Percentiles rank a stretch among this genome's conserved stretches.
phyloP scores from a whole-genome alignment of 2,329 filamentous ascomycete genomes.

The Rutstroemia sydowiana region DNA sequence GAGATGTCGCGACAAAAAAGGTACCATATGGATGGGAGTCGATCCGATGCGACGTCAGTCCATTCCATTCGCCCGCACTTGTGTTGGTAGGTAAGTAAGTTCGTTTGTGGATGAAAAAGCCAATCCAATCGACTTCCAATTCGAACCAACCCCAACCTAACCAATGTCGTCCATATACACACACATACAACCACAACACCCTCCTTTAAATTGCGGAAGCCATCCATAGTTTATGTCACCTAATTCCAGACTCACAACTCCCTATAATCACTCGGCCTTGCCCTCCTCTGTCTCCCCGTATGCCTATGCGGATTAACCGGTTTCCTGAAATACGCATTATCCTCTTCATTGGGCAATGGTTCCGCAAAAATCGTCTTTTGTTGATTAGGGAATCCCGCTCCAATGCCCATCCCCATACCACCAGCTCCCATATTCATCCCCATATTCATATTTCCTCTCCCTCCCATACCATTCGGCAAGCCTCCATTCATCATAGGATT shows the following conservation, averaged over 20 bases:
- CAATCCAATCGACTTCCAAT: no score
- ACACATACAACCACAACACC: no score
- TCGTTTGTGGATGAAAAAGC: no score
- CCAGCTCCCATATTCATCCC: conserved; percentile 26
- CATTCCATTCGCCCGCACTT: no score
- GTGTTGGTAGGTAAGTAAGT: no score
- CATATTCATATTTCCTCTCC: conserved; percentile 30
- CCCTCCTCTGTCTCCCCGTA: conserved; percentile 70
- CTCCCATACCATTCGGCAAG: conserved; percentile 22
- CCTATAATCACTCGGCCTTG: conserved; percentile 83
- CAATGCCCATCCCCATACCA: conserved; percentile 24
- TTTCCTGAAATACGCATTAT: conserved; percentile 90
- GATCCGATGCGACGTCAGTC: no score
- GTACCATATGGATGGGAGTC: no score
- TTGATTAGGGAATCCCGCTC: conserved; percentile 46
- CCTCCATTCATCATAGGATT: conserved; percentile 27
- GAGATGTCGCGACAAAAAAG: no score
- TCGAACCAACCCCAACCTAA: no score
- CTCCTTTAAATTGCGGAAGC: no score
- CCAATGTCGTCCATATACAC: no score
- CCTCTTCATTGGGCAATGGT: conserved; percentile 58
- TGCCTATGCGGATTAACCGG: conserved; percentile 92
- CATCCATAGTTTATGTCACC: no score
- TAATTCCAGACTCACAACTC: conserved; percentile 37
- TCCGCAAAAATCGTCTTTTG: conserved; percentile 41